Conservation (phyloP, 1,139 yeast species). For the Diutina ranongensis region DNA sequence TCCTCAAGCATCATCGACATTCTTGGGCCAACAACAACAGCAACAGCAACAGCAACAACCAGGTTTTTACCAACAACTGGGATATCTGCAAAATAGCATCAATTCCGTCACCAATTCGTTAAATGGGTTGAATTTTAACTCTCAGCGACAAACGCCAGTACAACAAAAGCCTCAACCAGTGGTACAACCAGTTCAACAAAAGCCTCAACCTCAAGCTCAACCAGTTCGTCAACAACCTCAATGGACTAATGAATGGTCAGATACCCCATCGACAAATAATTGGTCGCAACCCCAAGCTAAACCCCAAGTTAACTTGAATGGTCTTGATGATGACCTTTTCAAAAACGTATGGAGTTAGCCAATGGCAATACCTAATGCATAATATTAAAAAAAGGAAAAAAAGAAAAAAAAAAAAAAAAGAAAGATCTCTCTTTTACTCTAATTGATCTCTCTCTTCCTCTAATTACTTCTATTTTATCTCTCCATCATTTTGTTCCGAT, state of each 20-base stretch:
- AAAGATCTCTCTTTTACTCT: too few species aligned
- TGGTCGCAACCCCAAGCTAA: slow-evolving; percentile 9
- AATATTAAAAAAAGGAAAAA: too few species aligned
- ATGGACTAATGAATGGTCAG: slow-evolving; percentile 33
- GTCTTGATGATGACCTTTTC: slow-evolving; percentile 33
- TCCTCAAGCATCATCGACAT: slow-evolving; percentile 29
- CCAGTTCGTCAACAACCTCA: slow-evolving; percentile 8
- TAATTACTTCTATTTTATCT: too few species aligned
- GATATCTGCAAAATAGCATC: slow-evolving; percentile 9
- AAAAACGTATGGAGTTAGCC: slow-evolving; percentile 22
- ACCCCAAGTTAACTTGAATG: slow-evolving; percentile 11
- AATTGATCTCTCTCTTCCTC: too few species aligned
- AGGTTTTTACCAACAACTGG: slow-evolving; percentile 9
- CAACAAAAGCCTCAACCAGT: not conserved
- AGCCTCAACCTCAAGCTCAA: not conserved
- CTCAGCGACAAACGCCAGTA: not conserved
- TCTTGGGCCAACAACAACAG: slow-evolving; percentile 1
- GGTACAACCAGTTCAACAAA: not conserved
- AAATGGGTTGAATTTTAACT: slow-evolving; percentile 22
- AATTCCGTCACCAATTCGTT: slow-evolving; percentile 23
- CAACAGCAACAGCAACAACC: slow-evolving; percentile 16
- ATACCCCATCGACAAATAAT: slow-evolving; percentile 11
- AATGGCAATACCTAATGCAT: too few species aligned
- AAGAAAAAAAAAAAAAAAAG: too few species aligned
- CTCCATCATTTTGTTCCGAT: too few species aligned